Evolutionary conservation across 1,284 basidiomycete genomes (phyloP).

Genomic region (Mycena sp.): DNA sequence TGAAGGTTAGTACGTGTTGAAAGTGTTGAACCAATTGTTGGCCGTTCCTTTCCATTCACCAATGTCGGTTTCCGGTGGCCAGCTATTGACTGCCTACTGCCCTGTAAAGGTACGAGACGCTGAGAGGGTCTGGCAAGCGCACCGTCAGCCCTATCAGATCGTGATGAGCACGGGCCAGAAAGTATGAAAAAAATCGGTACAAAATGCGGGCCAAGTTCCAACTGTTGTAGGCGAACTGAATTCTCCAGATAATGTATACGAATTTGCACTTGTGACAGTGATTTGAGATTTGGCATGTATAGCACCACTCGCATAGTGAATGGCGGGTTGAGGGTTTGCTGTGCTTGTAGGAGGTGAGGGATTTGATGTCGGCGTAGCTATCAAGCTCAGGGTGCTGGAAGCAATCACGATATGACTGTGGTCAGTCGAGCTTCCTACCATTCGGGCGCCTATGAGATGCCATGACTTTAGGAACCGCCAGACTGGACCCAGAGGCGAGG

Average conservation of each 20-base stretch:
- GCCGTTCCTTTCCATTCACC: slow-evolving; percentile 58
- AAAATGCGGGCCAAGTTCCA: slow-evolving; percentile 57
- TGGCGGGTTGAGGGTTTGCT: slow-evolving; percentile 49
- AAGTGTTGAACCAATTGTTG: slow-evolving; percentile 56
- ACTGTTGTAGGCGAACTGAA: slow-evolving; percentile 51
- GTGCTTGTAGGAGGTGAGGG: slow-evolving; percentile 49
- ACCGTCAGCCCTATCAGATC: slow-evolving; percentile 42
- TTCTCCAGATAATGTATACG: slow-evolving; percentile 52
- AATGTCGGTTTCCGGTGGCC: slow-evolving; percentile 55
- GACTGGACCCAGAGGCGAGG: slow-evolving; percentile 14
- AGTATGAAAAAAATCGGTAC: slow-evolving; percentile 31
- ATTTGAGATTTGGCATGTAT: slow-evolving; percentile 54
- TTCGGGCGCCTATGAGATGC: slow-evolving; percentile 46
- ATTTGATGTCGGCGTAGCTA: slow-evolving; percentile 51
- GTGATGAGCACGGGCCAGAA: neutral
- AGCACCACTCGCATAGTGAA: slow-evolving; percentile 54
- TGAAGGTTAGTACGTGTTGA: slow-evolving; percentile 43
- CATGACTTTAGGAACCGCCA: neutral
- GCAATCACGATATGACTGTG: slow-evolving; percentile 49
- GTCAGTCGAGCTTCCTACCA: slow-evolving; percentile 50
- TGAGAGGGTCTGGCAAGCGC: neutral
- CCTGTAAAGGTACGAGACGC: neutral
- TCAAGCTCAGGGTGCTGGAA: slow-evolving; percentile 50
- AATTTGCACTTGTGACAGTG: slow-evolving; percentile 46
- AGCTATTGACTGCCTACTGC: slow-evolving; percentile 48